Base-by-base conservation (phyloP, 2,329 filamentous ascomycete species). In the Nemania bipapillata region DNA sequence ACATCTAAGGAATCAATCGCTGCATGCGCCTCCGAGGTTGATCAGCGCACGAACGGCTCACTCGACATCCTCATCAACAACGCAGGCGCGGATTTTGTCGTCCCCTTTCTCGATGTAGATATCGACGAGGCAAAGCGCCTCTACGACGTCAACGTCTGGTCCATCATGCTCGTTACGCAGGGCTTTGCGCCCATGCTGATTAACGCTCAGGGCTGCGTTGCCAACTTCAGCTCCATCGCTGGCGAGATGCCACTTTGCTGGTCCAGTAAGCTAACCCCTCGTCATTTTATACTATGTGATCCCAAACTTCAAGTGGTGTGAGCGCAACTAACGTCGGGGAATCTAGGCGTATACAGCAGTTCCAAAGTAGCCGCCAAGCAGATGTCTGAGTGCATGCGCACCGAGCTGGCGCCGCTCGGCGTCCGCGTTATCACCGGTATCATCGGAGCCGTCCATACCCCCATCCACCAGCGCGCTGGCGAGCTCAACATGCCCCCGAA, bases 61-160 rank as follows among this genome's bases (percentile, higher is more conserved):
- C 60, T 72, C 11, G 68, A 72, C 45, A 20, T 65, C 2, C 61
- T 69, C 1, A 54, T 72, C 35, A 72, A 70, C 45, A 72, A 69
- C 42, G 61, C 61, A 11, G 70, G 70, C 15, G 42, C 7, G 2
- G 42, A 62, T n/a, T 69, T 65, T 42, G 45, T 64, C 4, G 20
- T 63, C 1, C 68, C 68, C 1, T 15, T 70, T 2, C 65, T 72
- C 11, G 70, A 69, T 26, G 22, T 54, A 2, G 17, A 60, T 8
- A 32, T 70, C 4, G 57, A 66, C 1, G 35, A 67, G 20, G 63
- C 59, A 12, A 62, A 63, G 20, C 3, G 32, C 9, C 12, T 72
- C 0, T 69, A 35, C 61, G 63, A 70, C 24, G 32, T 54, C 15
- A 67, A 67, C 22, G 17, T 67, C 26, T 67, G 15, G 5, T 37